Evolutionary conservation across 2,329 filamentous ascomycete genomes (phyloP).

Genomic region (Penicillium sp.): DNA sequence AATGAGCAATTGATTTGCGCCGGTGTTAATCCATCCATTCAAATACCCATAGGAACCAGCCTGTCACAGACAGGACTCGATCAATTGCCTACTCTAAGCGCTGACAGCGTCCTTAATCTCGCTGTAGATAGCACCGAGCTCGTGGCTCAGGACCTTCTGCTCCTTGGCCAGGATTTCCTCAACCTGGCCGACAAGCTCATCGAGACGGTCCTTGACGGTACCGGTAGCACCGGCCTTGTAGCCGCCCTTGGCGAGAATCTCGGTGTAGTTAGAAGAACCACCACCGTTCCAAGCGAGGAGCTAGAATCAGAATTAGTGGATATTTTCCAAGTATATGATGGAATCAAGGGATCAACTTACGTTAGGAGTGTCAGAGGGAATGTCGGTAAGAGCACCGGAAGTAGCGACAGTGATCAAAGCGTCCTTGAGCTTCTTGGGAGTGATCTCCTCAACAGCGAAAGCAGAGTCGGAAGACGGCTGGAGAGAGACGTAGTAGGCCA

Average conservation of each 20-base stretch:
- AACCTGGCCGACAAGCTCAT: conserved; percentile 52
- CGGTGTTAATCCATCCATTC: conserved; percentile 35
- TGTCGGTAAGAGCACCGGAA: conserved; percentile 73
- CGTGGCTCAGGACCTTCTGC: conserved; percentile 47
- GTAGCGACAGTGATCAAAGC: conserved; percentile 84
- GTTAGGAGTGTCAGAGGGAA: conserved; percentile 87
- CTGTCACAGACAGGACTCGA: conserved; percentile 28
- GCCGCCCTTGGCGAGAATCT: conserved; percentile 74
- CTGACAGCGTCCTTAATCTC: conserved; percentile 46
- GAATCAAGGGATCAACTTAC: conserved; percentile 45
- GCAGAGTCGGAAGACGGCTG: conserved; percentile 88
- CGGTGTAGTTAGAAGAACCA: conserved; percentile 85
- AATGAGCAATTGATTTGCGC: conserved; percentile 33
- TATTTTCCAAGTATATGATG: background rate
- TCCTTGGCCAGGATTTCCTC: conserved; percentile 47
- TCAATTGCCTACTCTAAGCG: conserved; percentile 48
- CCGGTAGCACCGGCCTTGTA: conserved; percentile 58
- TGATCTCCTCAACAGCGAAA: conserved; percentile 86
- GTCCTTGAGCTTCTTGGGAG: conserved; percentile 91
- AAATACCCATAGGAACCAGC: conserved; percentile 26
- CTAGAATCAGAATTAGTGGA: conserved; percentile 41
- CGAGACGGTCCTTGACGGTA: conserved; percentile 44
- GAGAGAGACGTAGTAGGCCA: conserved; percentile 97
- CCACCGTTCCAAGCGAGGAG: conserved; percentile 98
- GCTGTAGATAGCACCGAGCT: conserved; percentile 54